Base-by-base conservation (phyloP, 176 grass and related monocot species). In the Pharus latifolius region DNA sequence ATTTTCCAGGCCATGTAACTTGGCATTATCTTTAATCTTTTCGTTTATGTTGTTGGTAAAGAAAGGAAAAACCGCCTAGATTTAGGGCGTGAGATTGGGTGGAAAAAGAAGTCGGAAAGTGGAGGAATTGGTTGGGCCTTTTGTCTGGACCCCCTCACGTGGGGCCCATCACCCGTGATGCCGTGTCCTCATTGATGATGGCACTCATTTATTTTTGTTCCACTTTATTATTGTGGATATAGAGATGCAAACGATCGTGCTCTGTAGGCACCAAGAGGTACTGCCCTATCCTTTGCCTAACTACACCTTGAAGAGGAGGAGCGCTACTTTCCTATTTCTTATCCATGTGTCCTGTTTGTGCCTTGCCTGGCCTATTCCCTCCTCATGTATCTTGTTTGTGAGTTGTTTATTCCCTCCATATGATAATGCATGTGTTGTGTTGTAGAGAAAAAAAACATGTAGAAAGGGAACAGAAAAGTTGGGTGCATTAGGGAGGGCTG, bases 141-240 rank as follows among this genome's bases (percentile, higher is more conserved):
- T 44, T 69, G 22, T 56, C 23, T 31, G 30, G 77, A 7, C 49
- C 49, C 31, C 13, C 30, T 63, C 77, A 80, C 77, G 58, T 64
- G 77, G 83, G 83, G 3, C 57, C 83, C 77, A 16, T 51, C 40
- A 51, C 71, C 32, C 65, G 72, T 76, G 83, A 76, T 76, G 61
- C 69, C 29, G 52, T 67, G 77, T 35, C 76, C 76, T 69, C 63
- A 64, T 56, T 70, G 18, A 80, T 75, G 63, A 70, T 64, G 63
- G 49, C 58, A 31, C 76, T 60, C 11, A 46, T 66, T 79, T 74
- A 26, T 29, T 69, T 74, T 69, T 13, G 33, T 26, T 18, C 44
- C 4, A 55, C 76, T 79, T 75, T 62, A 75, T 63, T 67, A 37
- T 43, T 7, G 76, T 23, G 70, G 70, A 56, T 63, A 46, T 49